A percentile compares a stretch with the other conserved stretches of the same genome.
Conservation (phyloP, 345 rosid genomes). For the Salix caprea region DNA sequence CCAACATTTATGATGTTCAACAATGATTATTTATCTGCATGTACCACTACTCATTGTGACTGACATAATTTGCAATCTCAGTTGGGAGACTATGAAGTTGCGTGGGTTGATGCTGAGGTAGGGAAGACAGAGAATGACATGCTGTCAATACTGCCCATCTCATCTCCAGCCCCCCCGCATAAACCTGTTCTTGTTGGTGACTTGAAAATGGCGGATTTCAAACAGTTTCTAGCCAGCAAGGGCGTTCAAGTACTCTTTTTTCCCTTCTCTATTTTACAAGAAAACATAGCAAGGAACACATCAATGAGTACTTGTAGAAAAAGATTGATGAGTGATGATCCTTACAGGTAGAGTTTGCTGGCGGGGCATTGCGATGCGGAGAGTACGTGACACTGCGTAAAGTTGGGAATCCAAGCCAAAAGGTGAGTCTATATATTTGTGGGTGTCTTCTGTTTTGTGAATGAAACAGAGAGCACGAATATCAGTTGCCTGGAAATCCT, state of each 20-base stretch:
- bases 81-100: constrained; percentile 92
- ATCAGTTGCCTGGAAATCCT: neutral
- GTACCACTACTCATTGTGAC: neutral
- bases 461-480: neutral
- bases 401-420: constrained; percentile 68
- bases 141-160: constrained; percentile 61
- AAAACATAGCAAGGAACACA: neutral
- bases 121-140: constrained; percentile 75
- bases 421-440: constrained; percentile 38
- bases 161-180: constrained; percentile 60
- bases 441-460: neutral
- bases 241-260: constrained; percentile 65
- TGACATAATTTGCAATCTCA: constrained; percentile 25
- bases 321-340: neutral
- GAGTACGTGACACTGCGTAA: constrained; percentile 85
- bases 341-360: constrained; percentile 82
- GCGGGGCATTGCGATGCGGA: constrained; percentile 89
- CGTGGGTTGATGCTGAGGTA: constrained; percentile 86
- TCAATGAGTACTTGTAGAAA: neutral
- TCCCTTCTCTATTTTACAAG: neutral
- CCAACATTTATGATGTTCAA: neutral
- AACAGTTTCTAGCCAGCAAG: constrained; percentile 81
- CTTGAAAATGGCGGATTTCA: constrained; percentile 86
- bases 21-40: neutral
- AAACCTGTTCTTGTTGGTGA: constrained; percentile 91